Base-by-base conservation (phyloP, 1,139 yeast genomes). In the Diutina catenulata region DNA sequence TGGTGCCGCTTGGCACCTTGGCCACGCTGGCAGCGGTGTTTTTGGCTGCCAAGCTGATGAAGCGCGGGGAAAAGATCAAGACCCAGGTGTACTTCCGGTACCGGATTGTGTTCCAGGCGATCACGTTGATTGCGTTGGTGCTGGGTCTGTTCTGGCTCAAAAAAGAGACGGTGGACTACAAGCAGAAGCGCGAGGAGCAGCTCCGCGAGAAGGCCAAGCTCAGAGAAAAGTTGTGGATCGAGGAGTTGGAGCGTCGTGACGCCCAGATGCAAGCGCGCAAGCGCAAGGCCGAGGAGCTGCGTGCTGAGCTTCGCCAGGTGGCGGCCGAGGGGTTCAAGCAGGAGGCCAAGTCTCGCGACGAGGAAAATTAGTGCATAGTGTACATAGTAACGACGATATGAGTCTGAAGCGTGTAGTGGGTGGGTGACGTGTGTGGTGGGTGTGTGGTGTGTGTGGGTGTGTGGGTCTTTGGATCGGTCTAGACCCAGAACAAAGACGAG, bases 41-140 rank as follows among this genome's bases (percentile, higher is more conserved):
- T 0, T 62, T 87, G 47, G 94, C 95, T 2, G 87, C 88, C 7
- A 68, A 74, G 46, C 82, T 91, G 13, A 66, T 87, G 47, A 72
- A 78, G 48, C 61, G 68, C 26, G 95, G 95, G 20, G 77, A 84
- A 49, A 72, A 79, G 45, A 62, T 68, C 40, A 74, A 75, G 43
- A 94, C 96, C 0, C 94, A 87, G 59, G 70, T 73, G 40, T 87
- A 84, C 75, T 87, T 84, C 64, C 72, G 91, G 48, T 84, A 87
- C 74, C 80, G 96, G 64, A 88, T 87, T 37, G 94, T 76, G 1
- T 69, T 86, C 49, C 97, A 87, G 57, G 82, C 82, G 10, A 72
- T 80, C 41, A 87, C 96, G 0, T 63, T 87, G 39, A 76, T 76
- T 7, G 95, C 95, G 0, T 64, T 87, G 42, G 81, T 87, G 3